These are phyloP conservation scores for Colletotrichum coccodes DNA, from an alignment of 2,329 filamentous ascomycete species.

Conservation along the genomic window DNA sequence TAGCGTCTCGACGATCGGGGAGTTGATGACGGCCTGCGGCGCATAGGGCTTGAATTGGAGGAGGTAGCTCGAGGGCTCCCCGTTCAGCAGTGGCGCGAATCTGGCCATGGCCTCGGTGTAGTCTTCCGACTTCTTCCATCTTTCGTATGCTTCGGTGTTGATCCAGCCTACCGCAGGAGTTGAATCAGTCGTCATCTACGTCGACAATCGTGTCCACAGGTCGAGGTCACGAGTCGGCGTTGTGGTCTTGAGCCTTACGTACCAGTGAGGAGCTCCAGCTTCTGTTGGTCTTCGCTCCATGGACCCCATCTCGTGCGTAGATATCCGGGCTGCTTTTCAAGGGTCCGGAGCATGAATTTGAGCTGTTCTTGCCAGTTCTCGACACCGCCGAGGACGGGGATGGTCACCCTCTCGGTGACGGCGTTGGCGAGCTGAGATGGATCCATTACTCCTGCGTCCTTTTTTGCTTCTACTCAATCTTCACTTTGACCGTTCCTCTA, in stretches of 20 bases:
- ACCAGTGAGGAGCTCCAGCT: constrained; percentile 41
- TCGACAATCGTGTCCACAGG: neutral
- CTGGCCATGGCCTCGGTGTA: constrained; percentile 33
- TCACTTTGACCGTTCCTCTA: neutral
- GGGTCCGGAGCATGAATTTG: constrained; percentile 39
- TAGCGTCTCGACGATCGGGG: constrained; percentile 48
- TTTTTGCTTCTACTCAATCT: neutral
- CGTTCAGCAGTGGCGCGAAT: constrained; percentile 36
- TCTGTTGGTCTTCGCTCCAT: constrained; percentile 39
- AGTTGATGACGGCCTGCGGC: constrained; percentile 40
- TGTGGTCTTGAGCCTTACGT: neutral
- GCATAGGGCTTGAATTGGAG: constrained; percentile 40
- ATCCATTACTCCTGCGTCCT: constrained; percentile 18
- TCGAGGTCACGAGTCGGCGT: neutral
- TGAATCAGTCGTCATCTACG: neutral
- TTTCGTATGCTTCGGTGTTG: constrained; percentile 33
- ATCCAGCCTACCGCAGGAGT: constrained; percentile 36
- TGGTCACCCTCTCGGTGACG: constrained; percentile 34
- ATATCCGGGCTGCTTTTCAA: constrained; percentile 40
- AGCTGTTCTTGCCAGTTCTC: constrained; percentile 41
- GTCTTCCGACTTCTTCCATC: constrained; percentile 35
- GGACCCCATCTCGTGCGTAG: constrained; percentile 42
- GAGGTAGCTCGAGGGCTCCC: constrained; percentile 36
- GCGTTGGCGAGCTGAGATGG: constrained; percentile 30
- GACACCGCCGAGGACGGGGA: constrained; percentile 38